These are phyloP conservation scores for Ophiosphaerella korrae DNA, from an alignment of 2,329 filamentous ascomycete species.

Conservation along the genomic window DNA sequence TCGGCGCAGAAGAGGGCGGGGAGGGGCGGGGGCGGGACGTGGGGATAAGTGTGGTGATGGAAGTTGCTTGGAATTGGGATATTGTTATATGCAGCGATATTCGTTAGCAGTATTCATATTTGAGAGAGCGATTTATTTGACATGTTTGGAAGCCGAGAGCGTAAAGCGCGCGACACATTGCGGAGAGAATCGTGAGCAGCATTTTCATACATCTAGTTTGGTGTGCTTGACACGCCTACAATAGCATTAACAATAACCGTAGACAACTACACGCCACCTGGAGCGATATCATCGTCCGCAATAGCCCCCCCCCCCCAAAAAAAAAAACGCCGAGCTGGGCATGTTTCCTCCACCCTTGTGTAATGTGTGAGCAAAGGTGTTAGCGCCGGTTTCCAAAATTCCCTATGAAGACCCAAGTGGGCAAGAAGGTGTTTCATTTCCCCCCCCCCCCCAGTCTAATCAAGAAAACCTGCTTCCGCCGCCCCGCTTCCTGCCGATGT, in stretches of 20 bases:
- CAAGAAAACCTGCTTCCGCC: constrained; percentile 6
- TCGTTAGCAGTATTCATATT: too few species aligned
- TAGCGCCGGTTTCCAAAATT: background rate
- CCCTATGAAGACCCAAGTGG: constrained; percentile 5
- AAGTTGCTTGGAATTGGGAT: background rate
- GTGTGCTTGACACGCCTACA: constrained; percentile 4
- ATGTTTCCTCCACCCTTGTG: background rate
- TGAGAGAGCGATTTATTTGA: too few species aligned
- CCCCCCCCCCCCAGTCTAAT: constrained; percentile 3
- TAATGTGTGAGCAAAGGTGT: background rate
- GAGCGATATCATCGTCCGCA: background rate
- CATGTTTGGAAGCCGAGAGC: too few species aligned
- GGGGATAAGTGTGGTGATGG: constrained; percentile 64
- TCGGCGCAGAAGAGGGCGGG: constrained; percentile 86
- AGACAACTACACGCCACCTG: background rate
- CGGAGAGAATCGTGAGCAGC: background rate
- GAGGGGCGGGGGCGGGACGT: constrained; percentile 88
- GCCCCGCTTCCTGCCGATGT: constrained; percentile 11
- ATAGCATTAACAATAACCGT: constrained; percentile 8
- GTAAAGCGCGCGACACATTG: too few species aligned
- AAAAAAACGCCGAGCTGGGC: background rate
- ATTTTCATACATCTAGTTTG: constrained; percentile 7
- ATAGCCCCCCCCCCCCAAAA: too few species aligned
- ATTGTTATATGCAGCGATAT: background rate
- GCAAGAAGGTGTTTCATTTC: constrained; percentile 5